Conservation (phyloP, 2,329 filamentous ascomycete genomes). For the Ophiocordyceps australis region DNA sequence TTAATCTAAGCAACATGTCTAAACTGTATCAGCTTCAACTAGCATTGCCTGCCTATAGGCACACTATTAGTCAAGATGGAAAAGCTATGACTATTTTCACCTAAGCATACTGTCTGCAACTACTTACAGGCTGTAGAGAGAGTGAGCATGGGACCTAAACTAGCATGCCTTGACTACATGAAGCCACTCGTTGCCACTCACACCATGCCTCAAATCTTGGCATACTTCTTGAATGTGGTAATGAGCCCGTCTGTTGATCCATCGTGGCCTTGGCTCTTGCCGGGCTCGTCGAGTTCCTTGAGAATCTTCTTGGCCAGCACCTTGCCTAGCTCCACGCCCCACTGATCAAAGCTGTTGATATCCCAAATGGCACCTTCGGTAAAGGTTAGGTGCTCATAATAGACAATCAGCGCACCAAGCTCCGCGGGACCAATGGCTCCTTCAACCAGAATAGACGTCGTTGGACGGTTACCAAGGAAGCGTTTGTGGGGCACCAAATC, state of each 20-base stretch:
- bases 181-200: too few relatives aligned
- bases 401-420: conserved; percentile 87
- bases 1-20: too few relatives aligned
- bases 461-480: conserved; percentile 93
- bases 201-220: conserved; percentile 29
- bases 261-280: conserved; percentile 59
- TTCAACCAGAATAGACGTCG: conserved; percentile 78
- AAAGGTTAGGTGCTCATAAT: conserved; percentile 98
- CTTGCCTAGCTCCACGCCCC: conserved; percentile 98
- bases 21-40: too few relatives aligned
- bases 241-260: conserved; percentile 77
- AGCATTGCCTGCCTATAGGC: too few relatives aligned
- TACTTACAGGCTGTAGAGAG: too few relatives aligned
- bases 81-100: too few relatives aligned
- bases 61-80: too few relatives aligned
- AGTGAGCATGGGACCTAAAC: too few relatives aligned
- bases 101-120: too few relatives aligned
- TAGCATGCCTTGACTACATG: too few relatives aligned
- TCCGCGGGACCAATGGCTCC: conserved; percentile 88
- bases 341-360: conserved; percentile 99
- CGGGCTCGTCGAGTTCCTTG: conserved; percentile 65
- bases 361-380: conserved; percentile 97
- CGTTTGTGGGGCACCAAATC: conserved; percentile 93
- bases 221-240: conserved; percentile 72
- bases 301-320: conserved; percentile 84